phyloP scores from a whole-genome alignment of 73 alveolate species.

The Symbiodinium natans region DNA sequence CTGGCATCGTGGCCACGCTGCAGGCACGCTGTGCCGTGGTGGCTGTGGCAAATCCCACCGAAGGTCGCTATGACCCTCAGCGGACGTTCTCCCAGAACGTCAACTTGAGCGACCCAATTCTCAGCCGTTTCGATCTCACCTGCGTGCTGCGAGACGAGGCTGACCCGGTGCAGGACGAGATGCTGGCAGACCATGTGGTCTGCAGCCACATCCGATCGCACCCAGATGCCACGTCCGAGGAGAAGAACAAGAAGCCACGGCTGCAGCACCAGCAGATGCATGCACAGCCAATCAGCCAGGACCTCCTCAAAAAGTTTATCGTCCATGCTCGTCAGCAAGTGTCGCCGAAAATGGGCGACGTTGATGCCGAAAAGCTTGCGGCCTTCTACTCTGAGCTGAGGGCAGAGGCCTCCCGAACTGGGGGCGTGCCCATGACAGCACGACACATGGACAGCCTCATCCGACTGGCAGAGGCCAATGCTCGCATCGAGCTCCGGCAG shows the following conservation, averaged over 20 bases:
- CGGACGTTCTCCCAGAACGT: conserved; percentile 99
- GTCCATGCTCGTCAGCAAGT: conserved; percentile 98
- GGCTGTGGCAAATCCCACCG: conserved; percentile 99
- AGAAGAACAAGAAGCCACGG: conserved; percentile 31
- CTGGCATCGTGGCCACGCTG: conserved; percentile 99
- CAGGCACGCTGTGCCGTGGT: conserved; percentile 99
- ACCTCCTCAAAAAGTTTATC: conserved; percentile 98
- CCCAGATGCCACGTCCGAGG: conserved; percentile 96
- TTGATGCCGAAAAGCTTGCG: conserved; percentile 67
- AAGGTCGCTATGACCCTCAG: conserved; percentile 96
- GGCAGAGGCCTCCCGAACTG: conserved; percentile 61
- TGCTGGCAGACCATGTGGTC: conserved; percentile 99
- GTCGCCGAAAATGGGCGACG: conserved; percentile 72
- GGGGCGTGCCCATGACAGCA: conserved; percentile 95
- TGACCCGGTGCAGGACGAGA: conserved; percentile 98
- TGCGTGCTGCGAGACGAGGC: conserved; percentile 99
- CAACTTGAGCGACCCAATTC: conserved; percentile 99
- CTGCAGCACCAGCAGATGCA: conserved; percentile 25
- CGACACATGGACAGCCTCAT: conserved; percentile 99
- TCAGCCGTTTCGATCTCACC: conserved; percentile 99
- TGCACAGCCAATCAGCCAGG: conserved; percentile 95
- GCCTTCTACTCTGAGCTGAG: conserved; percentile 65
- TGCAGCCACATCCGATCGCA: conserved; percentile 99
- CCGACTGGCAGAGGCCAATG: conserved; percentile 99
- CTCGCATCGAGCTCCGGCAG: conserved; percentile 97